Evolutionary conservation across 208 protist species (phyloP), one percentile per base, ranked within the genome.

Genomic region (Trypanosoma caninum): DNA sequence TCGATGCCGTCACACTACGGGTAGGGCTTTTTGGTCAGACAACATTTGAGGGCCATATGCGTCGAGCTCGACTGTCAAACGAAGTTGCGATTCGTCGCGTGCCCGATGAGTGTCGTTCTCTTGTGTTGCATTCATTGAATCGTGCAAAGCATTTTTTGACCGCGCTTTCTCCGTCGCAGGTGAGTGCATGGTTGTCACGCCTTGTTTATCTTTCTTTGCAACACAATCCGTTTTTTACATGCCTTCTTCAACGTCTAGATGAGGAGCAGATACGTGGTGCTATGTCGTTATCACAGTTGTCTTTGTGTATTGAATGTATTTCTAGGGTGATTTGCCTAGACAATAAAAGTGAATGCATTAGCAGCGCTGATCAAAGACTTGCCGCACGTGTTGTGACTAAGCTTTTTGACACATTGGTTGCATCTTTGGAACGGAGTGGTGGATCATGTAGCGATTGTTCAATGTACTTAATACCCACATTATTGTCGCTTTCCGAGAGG

Each of bases 1-100:
- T 89, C 23, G 82, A 89, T 56, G 69, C 64, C 8, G 46, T 88
- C 8, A 83, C 74, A 31, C 66, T 84, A 58, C 72, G 65, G 6
- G 20, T 41, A 5, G 9, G 14, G 44, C 25, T 25, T n/a, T 46
- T 16, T 30, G 48, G 3, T 50, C 14, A 14, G 31, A 45, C 27
- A 45, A 23, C 51, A 28, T 18, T 3, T 10, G 27, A 31, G 22
- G n/a, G 0, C 20, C 13, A n/a, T 11, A 33, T 11, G 51, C 16
- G 22, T n/a, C 25, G 27, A 50, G n/a, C 3, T 25, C 28, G 28
- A 44, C 6, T n/a, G 6, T 38, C 33, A 31, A n/a, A n/a, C 20
- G 48, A 52, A 8, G 4, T 16, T 9, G 7, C 35, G 6, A 20
- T 51, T 30, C 60, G 60, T 31, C 22, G 38, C 35, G 57, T 76